Evolutionary conservation across 768 basidiomycete species (phyloP).

Genomic region (Sporobolomyces pararoseus): DNA sequence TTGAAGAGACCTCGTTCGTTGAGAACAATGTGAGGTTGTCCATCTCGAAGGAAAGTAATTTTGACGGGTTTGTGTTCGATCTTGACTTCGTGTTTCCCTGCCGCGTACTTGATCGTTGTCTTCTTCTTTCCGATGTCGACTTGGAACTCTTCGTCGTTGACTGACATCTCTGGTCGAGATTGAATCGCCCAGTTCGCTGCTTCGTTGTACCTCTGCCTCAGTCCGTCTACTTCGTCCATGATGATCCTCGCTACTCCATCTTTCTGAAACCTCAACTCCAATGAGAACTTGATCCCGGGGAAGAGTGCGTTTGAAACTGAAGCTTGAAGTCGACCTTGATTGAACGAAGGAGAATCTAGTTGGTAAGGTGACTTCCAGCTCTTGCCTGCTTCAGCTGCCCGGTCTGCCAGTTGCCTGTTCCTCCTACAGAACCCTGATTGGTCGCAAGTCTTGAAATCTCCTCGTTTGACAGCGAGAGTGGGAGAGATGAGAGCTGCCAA

Average conservation of each 20-base stretch:
- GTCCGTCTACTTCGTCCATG: slow-evolving; percentile 80
- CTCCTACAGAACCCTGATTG: slow-evolving; percentile 93
- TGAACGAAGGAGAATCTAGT: slow-evolving; percentile 58
- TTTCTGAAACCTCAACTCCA: slow-evolving; percentile 76
- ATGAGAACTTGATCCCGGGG: slow-evolving; percentile 72
- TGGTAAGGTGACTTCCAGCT: slow-evolving; percentile 85
- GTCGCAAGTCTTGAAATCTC: slow-evolving; percentile 92
- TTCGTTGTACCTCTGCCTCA: slow-evolving; percentile 84
- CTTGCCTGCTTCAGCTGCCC: slow-evolving; percentile 60
- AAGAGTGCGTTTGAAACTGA: slow-evolving; percentile 74
- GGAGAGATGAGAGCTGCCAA: slow-evolving; percentile 1
- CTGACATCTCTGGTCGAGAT: slow-evolving; percentile 60
- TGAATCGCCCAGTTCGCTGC: slow-evolving; percentile 83
- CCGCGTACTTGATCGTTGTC: slow-evolving; percentile 53
- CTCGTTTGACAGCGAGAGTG: slow-evolving; percentile 52
- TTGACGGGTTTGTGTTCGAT: slow-evolving; percentile 73
- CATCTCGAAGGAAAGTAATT: slow-evolving; percentile 66
- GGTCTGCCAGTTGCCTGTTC: slow-evolving; percentile 74
- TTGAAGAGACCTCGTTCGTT: slow-evolving; percentile 87
- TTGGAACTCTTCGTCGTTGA: slow-evolving; percentile 27
- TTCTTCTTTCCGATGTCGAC: slow-evolving; percentile 49
- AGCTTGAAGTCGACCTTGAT: slow-evolving; percentile 65
- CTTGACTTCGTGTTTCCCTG: slow-evolving; percentile 48
- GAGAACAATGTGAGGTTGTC: slow-evolving; percentile 77
- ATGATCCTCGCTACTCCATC: slow-evolving; percentile 85